Base-by-base conservation (phyloP, 2,329 filamentous ascomycete species). In the Verticillium dahliae region DNA sequence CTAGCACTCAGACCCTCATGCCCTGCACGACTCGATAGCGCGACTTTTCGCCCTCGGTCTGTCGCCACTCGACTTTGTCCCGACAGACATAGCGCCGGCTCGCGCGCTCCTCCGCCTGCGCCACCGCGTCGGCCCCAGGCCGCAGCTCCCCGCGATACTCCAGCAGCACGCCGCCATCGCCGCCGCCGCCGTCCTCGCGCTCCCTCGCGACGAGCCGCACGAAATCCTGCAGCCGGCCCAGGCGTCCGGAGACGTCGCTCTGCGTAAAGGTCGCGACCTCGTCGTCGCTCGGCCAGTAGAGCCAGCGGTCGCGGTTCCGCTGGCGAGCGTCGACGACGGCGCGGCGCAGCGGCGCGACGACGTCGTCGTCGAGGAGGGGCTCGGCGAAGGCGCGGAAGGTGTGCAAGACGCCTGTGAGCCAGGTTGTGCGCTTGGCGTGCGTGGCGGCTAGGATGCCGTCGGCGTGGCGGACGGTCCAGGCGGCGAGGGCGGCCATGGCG, bases 401-500 rank as follows among this genome's bases (percentile, higher is more conserved):
- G 64, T 78, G 81, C 7, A 82, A 65, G 34, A 75, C 74, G 64
- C 67, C 71, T 33, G 76, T 63, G 6, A 71, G 69, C 33, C 45
- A 45, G 38, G 14, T 41, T 22, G 22, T 22, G 22, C 69, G 35
- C 38, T 61, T 54, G 15, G 71, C 66, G 14, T 67, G 39, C 10
- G 33, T 54, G 57, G 27, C 37, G 38, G 31, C 27, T 11, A 33
- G 15, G 38, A 71, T 68, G 60, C 78, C 72, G 22, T 77, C 67
- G 57, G 74, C 68, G 34, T 85, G 73, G 31, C 72, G 66, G 0
- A 82, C 72, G 65, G 89, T 82, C 87, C 87, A 92, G 35, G 75
- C 71, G 14, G 88, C 73, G 5, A 88, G 73, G 4, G 75, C 75
- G 5, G 82, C 78, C 70, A 91, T 84, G 58, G 82, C 85, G 2